These are phyloP conservation scores for Gossypium gossypioides DNA, from an alignment of 441 rosid genomes.

Conservation along the genomic window DNA sequence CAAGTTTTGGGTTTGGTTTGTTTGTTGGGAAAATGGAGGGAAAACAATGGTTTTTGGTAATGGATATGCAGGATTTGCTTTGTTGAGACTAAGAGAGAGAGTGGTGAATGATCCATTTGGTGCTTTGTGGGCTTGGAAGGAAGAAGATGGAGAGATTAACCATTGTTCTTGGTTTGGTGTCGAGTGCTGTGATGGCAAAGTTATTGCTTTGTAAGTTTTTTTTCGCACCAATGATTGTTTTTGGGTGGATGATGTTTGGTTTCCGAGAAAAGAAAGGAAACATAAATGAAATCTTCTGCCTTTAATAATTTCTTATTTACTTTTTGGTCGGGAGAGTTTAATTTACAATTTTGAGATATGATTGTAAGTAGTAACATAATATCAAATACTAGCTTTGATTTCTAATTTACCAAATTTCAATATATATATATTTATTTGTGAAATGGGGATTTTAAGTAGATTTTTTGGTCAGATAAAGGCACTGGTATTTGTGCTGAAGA, in stretches of 20 bases:
- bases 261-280: conserved; percentile 8
- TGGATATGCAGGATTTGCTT: conserved; percentile 37
- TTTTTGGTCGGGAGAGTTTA: not conserved
- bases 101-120: conserved; percentile 36
- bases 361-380: not conserved
- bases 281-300: not conserved
- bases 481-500: not conserved
- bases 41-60: conserved; percentile 4
- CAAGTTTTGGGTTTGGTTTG: not conserved
- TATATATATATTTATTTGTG: not conserved
- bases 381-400: not conserved
- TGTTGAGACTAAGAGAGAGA: conserved; percentile 27
- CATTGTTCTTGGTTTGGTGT: conserved; percentile 46
- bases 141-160: conserved; percentile 23
- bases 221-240: not conserved
- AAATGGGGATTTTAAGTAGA: not conserved
- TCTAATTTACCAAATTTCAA: not conserved
- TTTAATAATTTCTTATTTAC: not conserved
- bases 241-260: conserved; percentile 11
- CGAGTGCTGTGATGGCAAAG: conserved; percentile 35
- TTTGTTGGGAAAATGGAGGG: conserved; percentile 15
- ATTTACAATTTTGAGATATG: not conserved
- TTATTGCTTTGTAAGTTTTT: conserved; percentile 30
- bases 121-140: conserved; percentile 32
- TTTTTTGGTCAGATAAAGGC: not conserved